Evolutionary conservation across 2,329 filamentous ascomycete genomes (phyloP).

Genomic region (Lasiodiplodia sp.): DNA sequence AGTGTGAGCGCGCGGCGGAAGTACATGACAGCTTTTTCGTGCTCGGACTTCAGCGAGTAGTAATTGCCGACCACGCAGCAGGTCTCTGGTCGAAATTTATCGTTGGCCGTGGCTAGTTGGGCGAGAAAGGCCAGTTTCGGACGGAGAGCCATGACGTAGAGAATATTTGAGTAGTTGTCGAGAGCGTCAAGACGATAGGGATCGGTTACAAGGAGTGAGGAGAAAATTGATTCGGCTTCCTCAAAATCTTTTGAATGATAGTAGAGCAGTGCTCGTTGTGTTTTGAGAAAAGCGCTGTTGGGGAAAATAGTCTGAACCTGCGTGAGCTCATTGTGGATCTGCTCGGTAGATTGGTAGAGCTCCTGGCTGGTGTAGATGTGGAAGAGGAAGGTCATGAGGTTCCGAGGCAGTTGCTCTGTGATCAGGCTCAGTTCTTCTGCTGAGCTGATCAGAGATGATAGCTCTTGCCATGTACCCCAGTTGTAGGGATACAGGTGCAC

Average conservation of each 20-base stretch:
- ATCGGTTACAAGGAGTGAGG: conserved; percentile 72
- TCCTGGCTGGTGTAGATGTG: conserved; percentile 90
- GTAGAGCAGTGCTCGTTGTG: conserved; percentile 83
- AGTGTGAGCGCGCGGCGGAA: conserved; percentile 91
- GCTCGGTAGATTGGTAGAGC: conserved; percentile 83
- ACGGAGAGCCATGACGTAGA: conserved; percentile 88
- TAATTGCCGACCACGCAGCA: conserved; percentile 98
- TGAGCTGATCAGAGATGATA: conserved; percentile 79
- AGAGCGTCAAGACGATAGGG: conserved; percentile 82
- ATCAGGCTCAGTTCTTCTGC: conserved; percentile 84
- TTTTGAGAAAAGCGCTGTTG: conserved; percentile 85
- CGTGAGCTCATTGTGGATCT: conserved; percentile 75
- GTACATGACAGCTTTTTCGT: conserved; percentile 98
- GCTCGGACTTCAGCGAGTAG: conserved; percentile 90
- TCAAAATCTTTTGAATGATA: conserved; percentile 88
- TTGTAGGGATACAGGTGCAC: conserved; percentile 93
- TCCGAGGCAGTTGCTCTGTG: conserved; percentile 77
- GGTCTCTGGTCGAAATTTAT: conserved; percentile 96
- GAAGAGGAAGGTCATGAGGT: conserved; percentile 94
- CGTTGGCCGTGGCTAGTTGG: conserved; percentile 86
- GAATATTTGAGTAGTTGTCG: conserved; percentile 96
- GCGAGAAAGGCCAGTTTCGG: conserved; percentile 90
- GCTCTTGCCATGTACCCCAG: conserved; percentile 96
- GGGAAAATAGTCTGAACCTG: conserved; percentile 87
- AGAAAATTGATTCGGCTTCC: conserved; percentile 67